Evolutionary conservation across 306 rosid species (phyloP).

Genomic region (Cucumis melo): DNA sequence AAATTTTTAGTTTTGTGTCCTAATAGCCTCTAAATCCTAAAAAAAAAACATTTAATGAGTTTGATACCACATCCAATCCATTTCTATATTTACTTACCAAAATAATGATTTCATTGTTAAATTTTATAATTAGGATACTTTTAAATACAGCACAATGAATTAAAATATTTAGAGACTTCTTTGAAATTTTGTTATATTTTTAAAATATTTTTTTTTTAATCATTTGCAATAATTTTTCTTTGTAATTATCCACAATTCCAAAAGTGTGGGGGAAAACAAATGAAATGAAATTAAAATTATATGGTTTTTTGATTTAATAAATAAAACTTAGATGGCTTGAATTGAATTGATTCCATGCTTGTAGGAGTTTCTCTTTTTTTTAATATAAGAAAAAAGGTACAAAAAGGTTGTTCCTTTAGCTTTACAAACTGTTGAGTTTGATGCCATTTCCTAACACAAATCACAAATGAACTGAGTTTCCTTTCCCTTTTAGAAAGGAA

Average conservation of each 20-base stretch:
- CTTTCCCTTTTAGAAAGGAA: background rate
- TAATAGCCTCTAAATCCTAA: no score
- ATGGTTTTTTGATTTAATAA: background rate
- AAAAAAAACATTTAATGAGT: no score
- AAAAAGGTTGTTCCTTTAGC: background rate
- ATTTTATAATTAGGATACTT: background rate
- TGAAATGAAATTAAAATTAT: background rate
- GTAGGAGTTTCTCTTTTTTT: background rate
- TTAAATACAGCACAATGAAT: no score
- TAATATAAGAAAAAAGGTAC: background rate
- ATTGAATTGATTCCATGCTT: background rate
- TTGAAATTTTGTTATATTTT: no score
- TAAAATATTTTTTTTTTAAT: no score
- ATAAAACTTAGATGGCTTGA: background rate
- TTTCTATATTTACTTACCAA: background rate
- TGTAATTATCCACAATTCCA: background rate
- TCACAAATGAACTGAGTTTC: background rate
- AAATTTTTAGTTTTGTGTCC: no score
- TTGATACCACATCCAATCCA: no score
- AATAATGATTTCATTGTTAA: background rate
- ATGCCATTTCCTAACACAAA: background rate
- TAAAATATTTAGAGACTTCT: no score
- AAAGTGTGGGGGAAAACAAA: background rate
- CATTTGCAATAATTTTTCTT: background rate
- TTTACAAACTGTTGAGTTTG: background rate